phyloP scores from a whole-genome alignment of 805 yeast species.

The Metschnikowia reukaufii region DNA sequence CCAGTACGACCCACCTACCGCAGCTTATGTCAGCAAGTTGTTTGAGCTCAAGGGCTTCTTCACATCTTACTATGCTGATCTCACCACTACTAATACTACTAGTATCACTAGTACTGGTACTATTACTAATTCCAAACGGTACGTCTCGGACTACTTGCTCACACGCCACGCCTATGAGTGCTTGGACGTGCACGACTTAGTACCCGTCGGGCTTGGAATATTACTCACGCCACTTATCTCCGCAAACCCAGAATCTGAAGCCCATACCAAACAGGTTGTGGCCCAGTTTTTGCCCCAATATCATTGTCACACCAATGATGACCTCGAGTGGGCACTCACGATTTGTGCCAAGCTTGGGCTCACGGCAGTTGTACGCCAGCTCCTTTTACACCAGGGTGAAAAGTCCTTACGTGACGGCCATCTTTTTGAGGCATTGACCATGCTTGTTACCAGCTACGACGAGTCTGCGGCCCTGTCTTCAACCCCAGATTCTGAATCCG shows the following conservation, averaged over 20 bases:
- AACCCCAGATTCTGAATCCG: slow-evolving; percentile 16
- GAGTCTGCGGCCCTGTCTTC: slow-evolving; percentile 13
- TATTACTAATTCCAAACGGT: too few species aligned
- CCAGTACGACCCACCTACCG: slow-evolving; percentile 58
- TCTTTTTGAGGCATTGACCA: slow-evolving; percentile 60
- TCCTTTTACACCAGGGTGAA: slow-evolving; percentile 51
- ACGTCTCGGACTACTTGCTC: slow-evolving; percentile 55
- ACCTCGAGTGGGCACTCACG: slow-evolving; percentile 74
- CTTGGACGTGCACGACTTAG: slow-evolving; percentile 50
- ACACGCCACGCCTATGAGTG: slow-evolving; percentile 56
- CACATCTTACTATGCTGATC: slow-evolving; percentile 32
- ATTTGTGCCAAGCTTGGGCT: slow-evolving; percentile 68
- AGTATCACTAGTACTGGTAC: too few species aligned
- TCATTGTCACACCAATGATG: slow-evolving; percentile 66
- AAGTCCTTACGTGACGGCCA: slow-evolving; percentile 54
- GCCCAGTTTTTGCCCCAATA: slow-evolving; percentile 60
- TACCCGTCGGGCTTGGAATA: slow-evolving; percentile 71
- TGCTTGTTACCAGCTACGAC: slow-evolving; percentile 65
- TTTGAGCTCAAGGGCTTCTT: slow-evolving; percentile 65
- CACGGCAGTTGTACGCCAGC: slow-evolving; percentile 53
- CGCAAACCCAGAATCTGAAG: slow-evolving; percentile 43
- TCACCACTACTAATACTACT: too few species aligned
- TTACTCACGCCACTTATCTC: slow-evolving; percentile 42
- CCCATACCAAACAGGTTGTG: slow-evolving; percentile 37
- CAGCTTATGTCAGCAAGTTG: slow-evolving; percentile 60